Evolutionary conservation across 768 basidiomycete species (phyloP), one percentile per base, ranked within the genome.

Genomic region (Termitomyces sp.): DNA sequence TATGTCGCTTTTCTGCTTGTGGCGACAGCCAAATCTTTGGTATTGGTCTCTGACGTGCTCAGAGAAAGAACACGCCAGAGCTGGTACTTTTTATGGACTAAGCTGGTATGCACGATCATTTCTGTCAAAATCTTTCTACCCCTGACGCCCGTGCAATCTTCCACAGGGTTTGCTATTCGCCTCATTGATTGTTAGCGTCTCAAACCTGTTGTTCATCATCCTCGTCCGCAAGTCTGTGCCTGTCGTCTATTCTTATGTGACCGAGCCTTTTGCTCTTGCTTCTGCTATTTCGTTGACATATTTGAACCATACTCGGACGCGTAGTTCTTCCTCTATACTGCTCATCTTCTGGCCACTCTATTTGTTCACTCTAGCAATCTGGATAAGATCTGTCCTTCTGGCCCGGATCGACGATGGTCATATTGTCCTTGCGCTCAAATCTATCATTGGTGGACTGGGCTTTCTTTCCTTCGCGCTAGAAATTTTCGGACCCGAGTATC

Each of bases 301-400:
- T 60, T 69, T 79, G 55, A 92, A 90, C 60, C 91, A 94, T 67
- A 80, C 81, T 37, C 82, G 85, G 16, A 80, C 85, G 0, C 80
- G 84, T 17, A 77, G 79, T 9, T 88, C 94, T 0, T 91, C 91
- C 0, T 76, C 88, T 1, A 66, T 84, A 12, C 70, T 94, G 37
- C 80, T 97, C 10, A 67, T 95, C 47, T 95, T 91, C 70, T 96
- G 91, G 88, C 91, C 92, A 0, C 50, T 79, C 9, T 90, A 91
- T 62, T 49, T 81, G 12, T 19, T 76, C 16, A 73, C 72, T 0
- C 62, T 83, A 0, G 63, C 71, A 11, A 67, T 90, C 5, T 84
- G 87, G 80, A 73, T 82, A 0, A 80, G 91, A 7, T 90, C 93
- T 0, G 63, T 74, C 47, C 48, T 75, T n/a, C 44, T 60, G 42